Base-by-base conservation (phyloP, 148 eudicot genomes). In the Limonium bicolor region DNA sequence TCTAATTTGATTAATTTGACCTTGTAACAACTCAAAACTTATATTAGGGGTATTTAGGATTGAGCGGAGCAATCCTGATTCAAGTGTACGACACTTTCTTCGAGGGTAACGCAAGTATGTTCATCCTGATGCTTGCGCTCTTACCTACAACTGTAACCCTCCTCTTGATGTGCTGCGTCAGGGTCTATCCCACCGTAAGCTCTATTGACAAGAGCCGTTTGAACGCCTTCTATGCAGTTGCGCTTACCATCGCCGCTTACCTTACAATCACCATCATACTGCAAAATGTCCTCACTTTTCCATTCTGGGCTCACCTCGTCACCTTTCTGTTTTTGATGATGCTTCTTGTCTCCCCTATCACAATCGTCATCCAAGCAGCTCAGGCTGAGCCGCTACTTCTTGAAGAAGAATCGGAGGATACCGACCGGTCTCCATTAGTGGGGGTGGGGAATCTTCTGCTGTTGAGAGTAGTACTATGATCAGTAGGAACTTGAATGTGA, bases 61-160 rank as follows among this genome's bases (percentile, higher is more conserved):
- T 88, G 24, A 88, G 92, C 62, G 96, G 96, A 56, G 88, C 96
- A 56, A 56, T 88, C 20, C 50, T 88, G 30, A 70, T 88, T 44
- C 96, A 83, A 72, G 62, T 73, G 32, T 77, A 88, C 37, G 64
- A 77, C 4, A 59, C 94, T 20, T 50, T 80, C 41, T 70, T 79
- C 46, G 31, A 60, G 5, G 79, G 62, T 16, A 70, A 71, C 19
- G 77, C 88, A 13, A 72, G 66, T 57, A 52, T 58, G 40, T 77
- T 88, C 71, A 53, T 88, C 31, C 39, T 88, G 36, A 74, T 88
- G 78, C 80, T 88, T 42, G 94, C 96, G 5, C 16, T 83, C 31
- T 50, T 77, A 48, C 96, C 96, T 1, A 66, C 77, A 19, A 21
- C 65, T 16, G 58, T 68, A 5, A 46, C 78, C 20, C 48, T 88